Conservation (phyloP, 352 stramenopile genomes). For the Globisporangium canariense region DNA sequence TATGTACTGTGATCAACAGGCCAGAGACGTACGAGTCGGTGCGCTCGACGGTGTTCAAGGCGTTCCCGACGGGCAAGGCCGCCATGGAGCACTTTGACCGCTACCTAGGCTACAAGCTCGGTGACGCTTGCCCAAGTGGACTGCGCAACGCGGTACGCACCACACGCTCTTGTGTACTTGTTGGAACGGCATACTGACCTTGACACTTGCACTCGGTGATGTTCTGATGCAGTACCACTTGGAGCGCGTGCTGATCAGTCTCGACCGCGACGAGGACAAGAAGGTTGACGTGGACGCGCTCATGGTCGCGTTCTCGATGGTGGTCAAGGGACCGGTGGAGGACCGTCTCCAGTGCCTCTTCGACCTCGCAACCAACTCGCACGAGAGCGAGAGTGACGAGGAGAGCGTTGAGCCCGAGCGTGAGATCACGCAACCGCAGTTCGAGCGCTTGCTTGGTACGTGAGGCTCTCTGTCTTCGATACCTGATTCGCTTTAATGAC, state of each 20-base stretch:
- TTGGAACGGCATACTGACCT: not conserved
- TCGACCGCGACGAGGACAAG: slow-evolving; percentile 47
- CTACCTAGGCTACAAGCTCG: slow-evolving; percentile 71
- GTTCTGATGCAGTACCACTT: slow-evolving; percentile 50
- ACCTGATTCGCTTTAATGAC: not conserved
- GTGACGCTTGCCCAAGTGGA: slow-evolving; percentile 48
- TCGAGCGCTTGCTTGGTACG: slow-evolving; percentile 55
- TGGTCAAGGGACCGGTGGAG: slow-evolving; percentile 67
- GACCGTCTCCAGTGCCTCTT: slow-evolving; percentile 73
- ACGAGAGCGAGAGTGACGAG: slow-evolving; percentile 11
- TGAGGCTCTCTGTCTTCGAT: not conserved
- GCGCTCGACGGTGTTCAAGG: slow-evolving; percentile 37
- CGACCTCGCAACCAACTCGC: slow-evolving; percentile 50
- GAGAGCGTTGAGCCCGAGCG: slow-evolving; percentile 25
- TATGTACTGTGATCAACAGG: slow-evolving; percentile 18
- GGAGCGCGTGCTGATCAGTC: slow-evolving; percentile 70
- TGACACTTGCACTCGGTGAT: not conserved
- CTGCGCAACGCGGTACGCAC: slow-evolving; percentile 52
- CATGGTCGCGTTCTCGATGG: slow-evolving; percentile 81
- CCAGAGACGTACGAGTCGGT: slow-evolving; percentile 51
- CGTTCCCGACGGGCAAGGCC: slow-evolving; percentile 64
- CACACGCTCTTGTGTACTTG: not conserved
- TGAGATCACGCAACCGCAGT: slow-evolving; percentile 51
- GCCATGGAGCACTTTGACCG: slow-evolving; percentile 77
- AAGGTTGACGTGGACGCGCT: slow-evolving; percentile 69